phyloP scores from a whole-genome alignment of 1,284 basidiomycete genomes.

The Pterulicium gracile region DNA sequence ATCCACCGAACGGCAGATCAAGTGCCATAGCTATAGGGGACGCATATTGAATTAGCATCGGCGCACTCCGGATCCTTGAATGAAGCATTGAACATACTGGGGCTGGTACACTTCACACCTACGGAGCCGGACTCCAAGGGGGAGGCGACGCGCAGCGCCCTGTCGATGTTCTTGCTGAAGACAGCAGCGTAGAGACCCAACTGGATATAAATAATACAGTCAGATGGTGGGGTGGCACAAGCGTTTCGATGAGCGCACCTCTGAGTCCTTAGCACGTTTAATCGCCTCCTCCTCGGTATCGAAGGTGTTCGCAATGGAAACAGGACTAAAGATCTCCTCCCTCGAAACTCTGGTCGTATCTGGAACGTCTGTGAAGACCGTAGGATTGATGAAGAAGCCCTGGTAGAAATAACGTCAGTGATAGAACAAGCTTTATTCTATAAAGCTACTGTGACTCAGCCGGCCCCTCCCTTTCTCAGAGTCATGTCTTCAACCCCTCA shows the following conservation, averaged over 20 bases:
- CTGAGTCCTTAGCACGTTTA: conserved; percentile 2
- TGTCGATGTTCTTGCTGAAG: conserved; percentile 3
- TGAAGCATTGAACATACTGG: neutral
- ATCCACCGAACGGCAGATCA: neutral
- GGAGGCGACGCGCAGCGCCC: conserved; percentile 1
- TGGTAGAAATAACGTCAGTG: neutral
- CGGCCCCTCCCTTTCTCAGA: too few species aligned
- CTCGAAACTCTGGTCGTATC: neutral
- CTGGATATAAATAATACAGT: neutral
- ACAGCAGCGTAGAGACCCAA: conserved; percentile 1
- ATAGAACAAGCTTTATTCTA: too few species aligned
- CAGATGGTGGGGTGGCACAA: neutral
- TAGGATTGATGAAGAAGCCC: neutral
- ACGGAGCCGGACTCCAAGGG: conserved; percentile 1
- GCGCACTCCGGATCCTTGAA: too few species aligned
- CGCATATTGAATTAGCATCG: neutral
- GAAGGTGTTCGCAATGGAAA: conserved; percentile 3
- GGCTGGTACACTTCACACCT: neutral
- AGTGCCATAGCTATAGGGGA: neutral
- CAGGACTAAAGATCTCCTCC: neutral
- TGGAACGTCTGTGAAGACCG: neutral
- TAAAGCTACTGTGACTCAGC: too few species aligned
- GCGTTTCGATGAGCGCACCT: neutral
- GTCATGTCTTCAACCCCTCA: too few species aligned
- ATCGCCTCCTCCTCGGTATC: neutral